Conservation (phyloP, 352 stramenopile genomes). For the Phytopythium aichiense region DNA sequence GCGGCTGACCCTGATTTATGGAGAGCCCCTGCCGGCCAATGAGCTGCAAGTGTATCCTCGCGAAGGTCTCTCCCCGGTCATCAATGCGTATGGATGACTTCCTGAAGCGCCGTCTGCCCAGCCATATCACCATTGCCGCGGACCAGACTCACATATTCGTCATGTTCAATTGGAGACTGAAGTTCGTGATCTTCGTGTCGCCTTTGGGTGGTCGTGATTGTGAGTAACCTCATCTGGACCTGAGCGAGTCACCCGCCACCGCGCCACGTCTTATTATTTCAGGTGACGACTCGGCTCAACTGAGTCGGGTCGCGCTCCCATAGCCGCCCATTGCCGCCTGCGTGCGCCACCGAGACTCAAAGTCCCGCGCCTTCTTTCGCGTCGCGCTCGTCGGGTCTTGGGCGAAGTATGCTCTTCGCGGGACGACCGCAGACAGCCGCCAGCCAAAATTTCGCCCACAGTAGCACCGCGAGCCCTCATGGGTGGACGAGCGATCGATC, state of each 20-base stretch:
- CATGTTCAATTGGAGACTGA: not conserved
- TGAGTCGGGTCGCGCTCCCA: no score
- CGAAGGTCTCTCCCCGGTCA: not conserved
- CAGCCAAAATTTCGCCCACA: no score
- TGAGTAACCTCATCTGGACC: not conserved
- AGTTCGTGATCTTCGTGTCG: not conserved
- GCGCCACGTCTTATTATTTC: not conserved
- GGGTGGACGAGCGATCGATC: no score
- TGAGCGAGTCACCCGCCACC: not conserved
- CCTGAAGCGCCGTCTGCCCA: no score
- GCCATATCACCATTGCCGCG: no score
- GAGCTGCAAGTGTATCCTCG: not conserved
- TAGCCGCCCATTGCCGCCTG: no score
- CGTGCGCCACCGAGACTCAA: not conserved
- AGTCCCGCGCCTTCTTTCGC: not conserved
- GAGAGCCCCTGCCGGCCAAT: not conserved
- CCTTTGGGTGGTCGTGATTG: not conserved
- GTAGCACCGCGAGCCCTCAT: no score
- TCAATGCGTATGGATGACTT: not conserved
- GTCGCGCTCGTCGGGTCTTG: not conserved
- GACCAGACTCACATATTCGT: no score
- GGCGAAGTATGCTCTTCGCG: no score
- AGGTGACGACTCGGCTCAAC: not conserved
- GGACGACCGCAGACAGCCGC: no score
- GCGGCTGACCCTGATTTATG: not conserved